Conservation (phyloP, 352 stramenopile species). For the Globisporangium alternatum region DNA sequence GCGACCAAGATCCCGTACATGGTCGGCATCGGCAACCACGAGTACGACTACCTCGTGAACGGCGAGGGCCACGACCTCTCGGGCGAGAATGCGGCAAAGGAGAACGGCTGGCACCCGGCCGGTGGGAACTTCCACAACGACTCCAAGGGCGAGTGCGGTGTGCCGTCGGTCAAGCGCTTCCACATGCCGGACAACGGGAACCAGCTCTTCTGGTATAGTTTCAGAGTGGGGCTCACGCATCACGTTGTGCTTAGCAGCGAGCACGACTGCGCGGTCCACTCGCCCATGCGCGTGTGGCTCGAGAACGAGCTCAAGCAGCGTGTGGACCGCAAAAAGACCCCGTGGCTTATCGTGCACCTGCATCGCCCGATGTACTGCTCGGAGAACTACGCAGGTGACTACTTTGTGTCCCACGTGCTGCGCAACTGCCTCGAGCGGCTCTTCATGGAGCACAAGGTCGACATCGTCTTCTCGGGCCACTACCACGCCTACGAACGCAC, state of each 20-base stretch:
- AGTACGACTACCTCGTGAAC: constrained; percentile 37
- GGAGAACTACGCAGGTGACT: constrained; percentile 15
- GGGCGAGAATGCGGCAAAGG: constrained; percentile 28
- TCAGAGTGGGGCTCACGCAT: constrained; percentile 22
- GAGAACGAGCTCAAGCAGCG: constrained; percentile 16
- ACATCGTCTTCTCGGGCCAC: constrained; percentile 29
- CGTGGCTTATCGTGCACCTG: constrained; percentile 29
- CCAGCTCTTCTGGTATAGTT: constrained; percentile 33
- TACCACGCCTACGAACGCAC: constrained; percentile 33
- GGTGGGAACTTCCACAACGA: constrained; percentile 29
- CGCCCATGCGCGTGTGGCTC: constrained; percentile 26
- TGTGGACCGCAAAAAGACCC: constrained; percentile 24
- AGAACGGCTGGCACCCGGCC: constrained; percentile 26
- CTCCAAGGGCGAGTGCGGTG: constrained; percentile 65
- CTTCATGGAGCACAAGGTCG: constrained; percentile 22
- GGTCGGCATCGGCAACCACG: constrained; percentile 41
- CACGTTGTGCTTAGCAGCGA: constrained; percentile 31
- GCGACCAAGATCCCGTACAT: constrained; percentile 68
- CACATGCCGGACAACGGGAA: constrained; percentile 38
- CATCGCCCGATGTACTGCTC: constrained; percentile 33
- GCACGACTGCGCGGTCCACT: constrained; percentile 19
- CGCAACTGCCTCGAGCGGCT: constrained; percentile 20
- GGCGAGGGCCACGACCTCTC: constrained; percentile 29
- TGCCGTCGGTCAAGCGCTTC: constrained; percentile 54
- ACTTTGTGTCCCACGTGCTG: constrained; percentile 18